Evolutionary conservation across 495 filamentous ascomycete genomes (phyloP).

Genomic region (Penicillium bialowiezense): DNA sequence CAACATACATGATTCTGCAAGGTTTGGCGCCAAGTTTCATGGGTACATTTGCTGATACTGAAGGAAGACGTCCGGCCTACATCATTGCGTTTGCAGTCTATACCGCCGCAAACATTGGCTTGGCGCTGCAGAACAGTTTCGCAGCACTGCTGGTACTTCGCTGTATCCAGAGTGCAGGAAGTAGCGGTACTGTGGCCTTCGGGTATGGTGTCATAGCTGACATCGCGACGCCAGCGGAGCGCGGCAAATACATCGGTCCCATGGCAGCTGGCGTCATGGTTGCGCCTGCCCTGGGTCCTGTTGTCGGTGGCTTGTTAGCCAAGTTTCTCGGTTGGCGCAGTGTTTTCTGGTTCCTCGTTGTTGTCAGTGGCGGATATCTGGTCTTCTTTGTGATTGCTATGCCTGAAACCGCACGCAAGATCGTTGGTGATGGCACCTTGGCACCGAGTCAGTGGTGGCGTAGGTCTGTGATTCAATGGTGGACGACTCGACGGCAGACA

Average conservation of each 20-base stretch:
- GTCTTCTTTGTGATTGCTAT: conserved; percentile 40
- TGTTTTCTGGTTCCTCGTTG: conserved; percentile 46
- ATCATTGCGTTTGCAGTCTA: conserved; percentile 58
- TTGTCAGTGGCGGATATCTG: conserved; percentile 23
- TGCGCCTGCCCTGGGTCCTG: conserved; percentile 34
- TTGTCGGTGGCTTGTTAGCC: conserved; percentile 39
- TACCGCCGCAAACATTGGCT: conserved; percentile 58
- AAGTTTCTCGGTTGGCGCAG: conserved; percentile 37
- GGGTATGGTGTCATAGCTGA: conserved; percentile 62
- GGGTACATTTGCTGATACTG: conserved; percentile 58
- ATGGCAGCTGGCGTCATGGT: conserved; percentile 27
- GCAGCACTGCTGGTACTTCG: conserved; percentile 59
- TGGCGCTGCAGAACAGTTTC: conserved; percentile 60
- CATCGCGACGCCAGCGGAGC: conserved; percentile 53
- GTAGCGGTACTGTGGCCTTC: conserved; percentile 50
- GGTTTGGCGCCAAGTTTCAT: conserved; percentile 57
- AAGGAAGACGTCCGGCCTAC: conserved; percentile 58
- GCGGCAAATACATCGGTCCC: conserved; percentile 57
- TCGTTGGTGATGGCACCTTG: conserved; percentile 65
- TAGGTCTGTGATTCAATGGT: conserved; percentile 38
- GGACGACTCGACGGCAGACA: conserved; percentile 5
- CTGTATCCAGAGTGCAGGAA: conserved; percentile 61
- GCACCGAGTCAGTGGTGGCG: conserved; percentile 30
- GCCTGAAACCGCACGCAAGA: conserved; percentile 66
- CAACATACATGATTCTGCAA: conserved; percentile 64